Percentiles rank a stretch among this genome's conserved stretches.
Evolutionary conservation across 257 asterid species (phyloP).

Genomic region (Linaria vulgaris): DNA sequence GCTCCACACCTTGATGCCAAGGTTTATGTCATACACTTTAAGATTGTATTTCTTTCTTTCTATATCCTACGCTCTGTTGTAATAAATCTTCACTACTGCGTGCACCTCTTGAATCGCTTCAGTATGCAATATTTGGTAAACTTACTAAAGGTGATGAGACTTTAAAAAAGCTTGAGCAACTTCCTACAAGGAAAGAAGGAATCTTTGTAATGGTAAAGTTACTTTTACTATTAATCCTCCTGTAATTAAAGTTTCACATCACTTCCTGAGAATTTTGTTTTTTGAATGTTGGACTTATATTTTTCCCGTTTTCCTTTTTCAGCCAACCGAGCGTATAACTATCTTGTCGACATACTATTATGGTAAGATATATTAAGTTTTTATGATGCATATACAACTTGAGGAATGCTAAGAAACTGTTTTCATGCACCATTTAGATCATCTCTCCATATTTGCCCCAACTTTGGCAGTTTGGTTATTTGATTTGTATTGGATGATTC

Average conservation of each 20-base stretch:
- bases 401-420: no score
- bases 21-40: constrained; percentile 40
- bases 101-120: constrained; percentile 29
- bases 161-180: constrained; percentile 82
- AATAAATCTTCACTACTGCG: constrained; percentile 19
- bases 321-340: constrained; percentile 93
- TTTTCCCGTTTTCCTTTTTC: constrained; percentile 31
- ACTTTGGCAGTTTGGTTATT: no score
- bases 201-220: constrained; percentile 83
- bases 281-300: constrained; percentile 26
- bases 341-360: constrained; percentile 86
- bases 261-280: no score
- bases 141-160: constrained; percentile 94
- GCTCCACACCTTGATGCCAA: constrained; percentile 95
- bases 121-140: constrained; percentile 97
- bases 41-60: constrained; percentile 7
- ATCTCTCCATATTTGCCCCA: no score
- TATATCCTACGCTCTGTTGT: background rate
- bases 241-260: no score
- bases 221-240: no score
- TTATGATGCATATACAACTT: no score
- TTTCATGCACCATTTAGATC: no score
- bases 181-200: constrained; percentile 86
- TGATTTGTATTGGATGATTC: no score
- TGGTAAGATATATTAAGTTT: constrained; percentile 61